Percentiles rank a stretch among this genome's conserved stretches.
These are phyloP conservation scores for Niveomyces coronatus DNA, from an alignment of 2,329 filamentous ascomycete species.

Conservation along the genomic window DNA sequence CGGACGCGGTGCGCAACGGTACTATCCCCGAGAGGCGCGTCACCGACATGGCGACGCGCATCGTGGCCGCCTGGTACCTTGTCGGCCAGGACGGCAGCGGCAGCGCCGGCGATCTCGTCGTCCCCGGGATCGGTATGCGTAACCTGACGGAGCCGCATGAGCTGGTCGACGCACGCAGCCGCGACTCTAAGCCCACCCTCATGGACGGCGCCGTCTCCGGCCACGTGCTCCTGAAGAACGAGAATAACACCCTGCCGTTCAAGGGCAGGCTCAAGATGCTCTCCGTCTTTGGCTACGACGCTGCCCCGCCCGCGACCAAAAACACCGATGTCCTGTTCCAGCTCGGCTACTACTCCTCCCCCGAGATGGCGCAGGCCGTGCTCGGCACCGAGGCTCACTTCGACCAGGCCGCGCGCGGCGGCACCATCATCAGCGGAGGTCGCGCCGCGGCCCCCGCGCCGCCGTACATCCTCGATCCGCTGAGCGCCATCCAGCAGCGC, in stretches of 20 bases:
- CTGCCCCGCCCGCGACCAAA: slow-evolving; percentile 37
- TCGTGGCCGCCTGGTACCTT: slow-evolving; percentile 51
- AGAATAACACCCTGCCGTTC: slow-evolving; percentile 51
- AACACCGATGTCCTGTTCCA: slow-evolving; percentile 36
- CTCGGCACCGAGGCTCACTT: slow-evolving; percentile 33
- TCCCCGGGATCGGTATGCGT: slow-evolving; percentile 46
- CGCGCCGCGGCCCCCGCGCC: slow-evolving; percentile 41
- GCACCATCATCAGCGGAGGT: slow-evolving; percentile 42
- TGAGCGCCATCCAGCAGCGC: slow-evolving; percentile 46
- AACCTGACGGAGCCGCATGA: slow-evolving; percentile 41
- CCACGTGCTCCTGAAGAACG: slow-evolving; percentile 72
- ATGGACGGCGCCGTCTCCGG: slow-evolving; percentile 47
- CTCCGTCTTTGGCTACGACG: slow-evolving; percentile 55
- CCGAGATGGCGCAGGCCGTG: slow-evolving; percentile 33
- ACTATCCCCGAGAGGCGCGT: slow-evolving; percentile 60
- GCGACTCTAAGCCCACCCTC: slow-evolving; percentile 31
- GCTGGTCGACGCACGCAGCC: slow-evolving; percentile 38
- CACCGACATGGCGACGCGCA: slow-evolving; percentile 69
- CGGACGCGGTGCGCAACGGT: slow-evolving; percentile 66
- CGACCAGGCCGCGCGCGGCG: slow-evolving; percentile 38
- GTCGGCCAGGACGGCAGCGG: slow-evolving; percentile 40
- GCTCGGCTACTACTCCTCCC: slow-evolving; percentile 36
- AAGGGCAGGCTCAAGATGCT: slow-evolving; percentile 41
- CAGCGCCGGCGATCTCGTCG: slow-evolving; percentile 34
- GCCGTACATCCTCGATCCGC: slow-evolving; percentile 40